Conservation (phyloP, 2,329 filamentous ascomycete genomes). For the Stromatinia cepivora region DNA sequence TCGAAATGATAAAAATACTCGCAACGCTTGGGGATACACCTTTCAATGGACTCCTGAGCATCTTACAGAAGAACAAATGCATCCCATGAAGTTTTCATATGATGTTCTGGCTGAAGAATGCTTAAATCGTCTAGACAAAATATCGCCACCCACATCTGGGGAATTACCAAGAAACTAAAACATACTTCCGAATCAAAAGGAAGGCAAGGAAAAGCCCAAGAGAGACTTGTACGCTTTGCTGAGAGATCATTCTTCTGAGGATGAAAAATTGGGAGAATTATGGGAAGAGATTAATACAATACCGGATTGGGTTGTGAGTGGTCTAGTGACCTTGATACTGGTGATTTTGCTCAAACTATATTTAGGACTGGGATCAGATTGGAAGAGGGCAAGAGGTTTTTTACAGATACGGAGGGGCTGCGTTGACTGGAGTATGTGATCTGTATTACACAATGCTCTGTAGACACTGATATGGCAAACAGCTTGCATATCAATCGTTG, state of each 20-base stretch:
- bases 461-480: conserved; percentile 12
- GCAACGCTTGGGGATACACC: conserved; percentile 58
- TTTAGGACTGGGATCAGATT: conserved; percentile 70
- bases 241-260: conserved; percentile 54
- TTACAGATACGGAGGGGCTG: conserved; percentile 71
- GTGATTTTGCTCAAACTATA: background rate
- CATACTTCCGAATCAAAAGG: conserved; percentile 44
- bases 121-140: conserved; percentile 60
- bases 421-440: conserved; percentile 54
- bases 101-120: conserved; percentile 68
- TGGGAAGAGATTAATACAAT: conserved; percentile 68
- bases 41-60: conserved; percentile 71
- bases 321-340: background rate
- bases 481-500: conserved; percentile 57
- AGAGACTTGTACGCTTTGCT: conserved; percentile 66
- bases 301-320: conserved; percentile 63
- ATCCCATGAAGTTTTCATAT: conserved; percentile 63
- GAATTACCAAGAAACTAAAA: conserved; percentile 35
- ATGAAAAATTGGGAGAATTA: conserved; percentile 56
- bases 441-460: background rate
- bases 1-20: conserved; percentile 32
- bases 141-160: conserved; percentile 50
- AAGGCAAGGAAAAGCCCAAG: conserved; percentile 30
- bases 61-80: conserved; percentile 57
- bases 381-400: conserved; percentile 73